Conservation (phyloP, 805 yeast genomes). For the Candida cerambycidarum region DNA sequence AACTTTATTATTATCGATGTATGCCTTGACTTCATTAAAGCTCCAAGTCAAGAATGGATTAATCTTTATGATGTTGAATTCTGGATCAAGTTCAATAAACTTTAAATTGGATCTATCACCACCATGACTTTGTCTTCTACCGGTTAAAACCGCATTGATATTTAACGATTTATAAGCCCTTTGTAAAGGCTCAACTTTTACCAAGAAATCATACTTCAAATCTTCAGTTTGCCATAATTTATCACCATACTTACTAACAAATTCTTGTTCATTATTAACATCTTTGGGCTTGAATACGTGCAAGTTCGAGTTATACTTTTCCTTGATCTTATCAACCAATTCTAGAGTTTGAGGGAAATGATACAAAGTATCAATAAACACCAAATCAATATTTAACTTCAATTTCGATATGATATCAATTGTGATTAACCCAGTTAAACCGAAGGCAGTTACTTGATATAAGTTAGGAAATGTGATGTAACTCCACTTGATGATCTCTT, state of each 20-base stretch:
- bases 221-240: conserved; percentile 84
- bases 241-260: conserved; percentile 67
- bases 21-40: conserved; percentile 66
- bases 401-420: conserved; percentile 71
- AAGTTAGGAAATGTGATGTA: conserved; percentile 76
- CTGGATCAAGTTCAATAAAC: conserved; percentile 72
- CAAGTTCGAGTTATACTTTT: conserved; percentile 54
- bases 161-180: conserved; percentile 73
- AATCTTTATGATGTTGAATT: conserved; percentile 73
- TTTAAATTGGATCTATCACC: conserved; percentile 72
- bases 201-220: conserved; percentile 75
- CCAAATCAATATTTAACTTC: conserved; percentile 52
- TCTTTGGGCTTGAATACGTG: conserved; percentile 69
- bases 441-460: conserved; percentile 93
- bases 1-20: conserved; percentile 68
- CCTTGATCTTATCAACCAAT: conserved; percentile 58
- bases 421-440: conserved; percentile 87
- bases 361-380: conserved; percentile 86
- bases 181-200: conserved; percentile 89
- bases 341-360: conserved; percentile 94
- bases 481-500: conserved; percentile 81
- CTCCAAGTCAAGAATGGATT: conserved; percentile 88
- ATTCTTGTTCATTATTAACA: conserved; percentile 57
- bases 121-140: conserved; percentile 88
- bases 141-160: conserved; percentile 87